phyloP scores from a whole-genome alignment of 768 basidiomycete species.

The Leccinum boreale region DNA sequence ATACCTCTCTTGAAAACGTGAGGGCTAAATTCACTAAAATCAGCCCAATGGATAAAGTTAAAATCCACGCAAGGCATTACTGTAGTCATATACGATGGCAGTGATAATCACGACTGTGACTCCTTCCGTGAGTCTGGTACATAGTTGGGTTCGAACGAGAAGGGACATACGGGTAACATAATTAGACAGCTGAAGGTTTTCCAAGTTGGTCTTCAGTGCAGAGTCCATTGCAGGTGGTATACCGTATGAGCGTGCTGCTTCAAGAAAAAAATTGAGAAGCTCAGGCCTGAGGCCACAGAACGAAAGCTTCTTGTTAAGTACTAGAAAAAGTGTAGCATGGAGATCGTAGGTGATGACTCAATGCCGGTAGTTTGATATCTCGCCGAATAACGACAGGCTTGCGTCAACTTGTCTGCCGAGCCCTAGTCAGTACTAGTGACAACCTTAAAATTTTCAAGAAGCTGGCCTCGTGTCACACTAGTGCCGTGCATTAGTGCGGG shows the following conservation, averaged over 20 bases:
- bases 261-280: not conserved
- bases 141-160: not conserved
- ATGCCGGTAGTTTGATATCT: too few species aligned
- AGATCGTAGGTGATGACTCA: too few species aligned
- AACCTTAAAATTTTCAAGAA: too few species aligned
- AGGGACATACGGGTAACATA: not conserved
- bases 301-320: too few species aligned
- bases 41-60: not conserved
- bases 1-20: conserved; percentile 9
- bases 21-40: conserved; percentile 1
- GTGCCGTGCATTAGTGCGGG: too few species aligned
- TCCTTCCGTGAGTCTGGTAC: not conserved
- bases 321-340: not conserved
- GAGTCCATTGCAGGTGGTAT: not conserved
- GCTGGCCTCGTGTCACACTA: too few species aligned
- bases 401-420: too few species aligned
- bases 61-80: not conserved
- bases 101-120: not conserved
- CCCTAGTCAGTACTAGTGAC: too few species aligned
- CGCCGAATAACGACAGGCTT: too few species aligned
- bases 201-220: not conserved
- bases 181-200: not conserved
- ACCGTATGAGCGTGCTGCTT: not conserved
- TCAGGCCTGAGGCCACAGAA: not conserved
- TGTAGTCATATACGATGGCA: not conserved